phyloP scores from a whole-genome alignment of 768 basidiomycete species.

The Phanerochaete carnosa region DNA sequence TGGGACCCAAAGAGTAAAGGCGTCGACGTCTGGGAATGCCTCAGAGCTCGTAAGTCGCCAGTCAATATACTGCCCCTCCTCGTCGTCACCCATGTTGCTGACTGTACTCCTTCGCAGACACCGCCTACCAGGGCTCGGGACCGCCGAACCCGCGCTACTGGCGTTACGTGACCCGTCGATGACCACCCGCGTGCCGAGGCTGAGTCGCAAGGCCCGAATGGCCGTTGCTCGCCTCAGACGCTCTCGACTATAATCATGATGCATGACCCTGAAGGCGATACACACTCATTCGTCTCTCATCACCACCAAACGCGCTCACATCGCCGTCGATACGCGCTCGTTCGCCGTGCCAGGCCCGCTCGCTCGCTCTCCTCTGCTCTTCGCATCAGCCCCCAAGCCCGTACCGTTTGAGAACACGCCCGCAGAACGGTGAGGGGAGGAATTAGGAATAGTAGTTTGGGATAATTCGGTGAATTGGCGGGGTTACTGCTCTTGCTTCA shows the following conservation, averaged over 20 bases:
- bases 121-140: constrained; percentile 53
- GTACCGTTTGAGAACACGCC: too few species aligned
- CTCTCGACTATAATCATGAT: not conserved
- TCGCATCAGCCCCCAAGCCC: too few species aligned
- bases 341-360: not conserved
- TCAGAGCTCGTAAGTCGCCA: constrained; percentile 55
- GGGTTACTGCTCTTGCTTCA: not conserved
- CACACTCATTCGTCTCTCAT: not conserved
- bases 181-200: constrained; percentile 9
- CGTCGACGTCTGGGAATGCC: constrained; percentile 76
- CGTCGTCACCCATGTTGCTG: constrained; percentile 6
- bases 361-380: not conserved
- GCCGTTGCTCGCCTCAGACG: not conserved
- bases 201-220: not conserved
- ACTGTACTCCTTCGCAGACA: constrained; percentile 37
- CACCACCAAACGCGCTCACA: not conserved
- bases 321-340: not conserved
- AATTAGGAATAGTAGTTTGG: not conserved
- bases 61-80: too few species aligned
- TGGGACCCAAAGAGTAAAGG: constrained; percentile 66
- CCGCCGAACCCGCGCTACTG: constrained; percentile 41
- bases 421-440: too few species aligned
- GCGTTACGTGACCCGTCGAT: constrained; percentile 47
- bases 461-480: not conserved
- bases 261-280: not conserved